Evolutionary conservation across 208 protist species (phyloP).

Genomic region (Trypanosoma avium): DNA sequence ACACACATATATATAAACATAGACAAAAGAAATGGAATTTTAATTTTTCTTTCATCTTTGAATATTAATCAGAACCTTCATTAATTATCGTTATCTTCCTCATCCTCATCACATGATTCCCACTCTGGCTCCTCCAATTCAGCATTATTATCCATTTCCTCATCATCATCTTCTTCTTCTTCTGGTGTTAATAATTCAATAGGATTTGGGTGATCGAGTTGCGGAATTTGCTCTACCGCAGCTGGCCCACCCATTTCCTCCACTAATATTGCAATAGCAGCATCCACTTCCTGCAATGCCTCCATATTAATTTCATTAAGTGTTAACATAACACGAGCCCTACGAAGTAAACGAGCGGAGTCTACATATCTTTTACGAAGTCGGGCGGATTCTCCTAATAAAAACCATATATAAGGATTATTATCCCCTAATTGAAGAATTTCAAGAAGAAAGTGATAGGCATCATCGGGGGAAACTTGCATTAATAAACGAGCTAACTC

Average conservation of each 20-base stretch:
- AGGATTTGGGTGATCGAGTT: constrained; percentile 84
- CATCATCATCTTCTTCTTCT: constrained; percentile 39
- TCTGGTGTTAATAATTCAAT: constrained; percentile 80
- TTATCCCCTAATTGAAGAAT: constrained; percentile 89
- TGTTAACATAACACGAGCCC: constrained; percentile 82
- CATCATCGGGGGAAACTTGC: constrained; percentile 78
- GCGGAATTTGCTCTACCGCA: constrained; percentile 57
- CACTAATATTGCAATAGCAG: constrained; percentile 74
- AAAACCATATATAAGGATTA: constrained; percentile 93
- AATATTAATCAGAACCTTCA: background rate
- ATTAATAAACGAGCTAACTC: constrained; percentile 89
- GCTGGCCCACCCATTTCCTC: constrained; percentile 86
- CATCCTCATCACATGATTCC: constrained; percentile 65
- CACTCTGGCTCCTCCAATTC: constrained; percentile 71
- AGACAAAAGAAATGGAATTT: no score
- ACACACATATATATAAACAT: no score
- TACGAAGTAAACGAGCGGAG: constrained; percentile 76
- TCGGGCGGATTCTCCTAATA: constrained; percentile 86
- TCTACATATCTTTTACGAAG: constrained; percentile 75
- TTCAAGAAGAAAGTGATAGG: constrained; percentile 78
- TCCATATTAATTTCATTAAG: constrained; percentile 50
- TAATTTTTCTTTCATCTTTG: no score
- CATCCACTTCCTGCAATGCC: constrained; percentile 75
- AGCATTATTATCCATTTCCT: constrained; percentile 26
- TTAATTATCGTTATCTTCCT: constrained; percentile 29